Conservation (phyloP, 768 basidiomycete species). For the Trametes maxima region DNA sequence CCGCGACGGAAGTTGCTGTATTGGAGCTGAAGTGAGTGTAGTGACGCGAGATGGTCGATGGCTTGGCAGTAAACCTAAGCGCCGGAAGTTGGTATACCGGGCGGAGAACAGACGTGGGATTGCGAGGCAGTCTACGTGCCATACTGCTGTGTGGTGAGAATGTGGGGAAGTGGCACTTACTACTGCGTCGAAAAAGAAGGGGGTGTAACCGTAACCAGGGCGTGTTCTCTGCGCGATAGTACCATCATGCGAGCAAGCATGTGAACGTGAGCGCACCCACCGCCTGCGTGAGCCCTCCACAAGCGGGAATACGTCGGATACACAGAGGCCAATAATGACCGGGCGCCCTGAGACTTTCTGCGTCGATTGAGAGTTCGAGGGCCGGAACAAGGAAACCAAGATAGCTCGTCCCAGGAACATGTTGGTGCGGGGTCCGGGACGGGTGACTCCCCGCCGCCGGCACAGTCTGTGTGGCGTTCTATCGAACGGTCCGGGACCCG, state of each 20-base stretch:
- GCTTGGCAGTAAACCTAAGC: too few relatives aligned
- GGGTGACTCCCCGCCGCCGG: background rate
- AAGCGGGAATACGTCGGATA: conserved; percentile 6
- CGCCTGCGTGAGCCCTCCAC: background rate
- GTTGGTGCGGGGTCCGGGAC: background rate
- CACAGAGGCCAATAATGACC: background rate
- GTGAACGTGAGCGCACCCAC: background rate
- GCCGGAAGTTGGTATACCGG: too few relatives aligned
- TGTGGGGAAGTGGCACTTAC: background rate
- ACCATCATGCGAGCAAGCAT: background rate
- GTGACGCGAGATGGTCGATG: background rate
- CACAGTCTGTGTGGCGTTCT: background rate
- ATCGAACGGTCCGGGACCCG: background rate
- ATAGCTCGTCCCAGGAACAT: background rate
- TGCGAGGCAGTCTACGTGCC: too few relatives aligned
- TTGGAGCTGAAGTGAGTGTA: background rate
- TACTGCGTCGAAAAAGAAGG: background rate
- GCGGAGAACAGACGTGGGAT: too few relatives aligned
- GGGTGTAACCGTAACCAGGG: background rate
- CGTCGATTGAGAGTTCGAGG: too few relatives aligned
- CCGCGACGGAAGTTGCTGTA: background rate
- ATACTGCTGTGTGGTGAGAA: too few relatives aligned
- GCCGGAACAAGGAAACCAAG: background rate
- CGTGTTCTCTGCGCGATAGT: background rate
- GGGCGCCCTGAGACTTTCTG: background rate